Evolutionary conservation across 2,329 filamentous ascomycete species (phyloP).

Genomic region (Fusarium mexicanum): DNA sequence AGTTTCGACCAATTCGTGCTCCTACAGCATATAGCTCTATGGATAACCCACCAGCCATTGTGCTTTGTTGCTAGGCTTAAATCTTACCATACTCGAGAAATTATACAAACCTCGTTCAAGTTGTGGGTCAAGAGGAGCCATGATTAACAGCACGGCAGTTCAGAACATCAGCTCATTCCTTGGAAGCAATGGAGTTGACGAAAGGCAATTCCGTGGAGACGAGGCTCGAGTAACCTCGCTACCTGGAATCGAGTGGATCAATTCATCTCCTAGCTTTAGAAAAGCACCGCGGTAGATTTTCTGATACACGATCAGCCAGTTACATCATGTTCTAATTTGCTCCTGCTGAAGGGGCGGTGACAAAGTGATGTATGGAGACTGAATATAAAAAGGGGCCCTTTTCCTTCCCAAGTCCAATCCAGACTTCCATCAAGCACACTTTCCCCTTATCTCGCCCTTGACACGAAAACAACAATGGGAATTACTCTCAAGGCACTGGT

Average conservation of each 20-base stretch:
- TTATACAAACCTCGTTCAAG: accelerated
- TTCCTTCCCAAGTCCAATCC: neutral
- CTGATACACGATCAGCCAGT: too few species aligned
- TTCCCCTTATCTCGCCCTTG: neutral
- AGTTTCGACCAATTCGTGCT: neutral
- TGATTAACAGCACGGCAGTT: neutral
- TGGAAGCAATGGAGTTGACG: neutral
- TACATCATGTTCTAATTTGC: neutral
- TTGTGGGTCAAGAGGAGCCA: accelerated
- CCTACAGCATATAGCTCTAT: neutral
- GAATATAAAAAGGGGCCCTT: neutral
- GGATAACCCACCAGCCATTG: neutral
- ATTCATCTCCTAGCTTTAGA: neutral
- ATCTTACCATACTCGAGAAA: neutral
- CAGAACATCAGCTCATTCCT: neutral
- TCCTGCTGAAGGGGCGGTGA: neutral
- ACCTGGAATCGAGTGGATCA: neutral
- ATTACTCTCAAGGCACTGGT: neutral
- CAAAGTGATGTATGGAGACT: neutral
- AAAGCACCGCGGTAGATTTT: neutral
- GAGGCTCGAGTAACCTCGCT: neutral
- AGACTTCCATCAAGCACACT: neutral
- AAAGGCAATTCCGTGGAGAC: neutral
- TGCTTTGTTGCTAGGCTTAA: neutral
- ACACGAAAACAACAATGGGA: neutral